A percentile compares a stretch with the other conserved stretches of the same genome.
These are phyloP conservation scores for Penicillium hordei DNA, from an alignment of 2,329 filamentous ascomycete species.

Conservation along the genomic window DNA sequence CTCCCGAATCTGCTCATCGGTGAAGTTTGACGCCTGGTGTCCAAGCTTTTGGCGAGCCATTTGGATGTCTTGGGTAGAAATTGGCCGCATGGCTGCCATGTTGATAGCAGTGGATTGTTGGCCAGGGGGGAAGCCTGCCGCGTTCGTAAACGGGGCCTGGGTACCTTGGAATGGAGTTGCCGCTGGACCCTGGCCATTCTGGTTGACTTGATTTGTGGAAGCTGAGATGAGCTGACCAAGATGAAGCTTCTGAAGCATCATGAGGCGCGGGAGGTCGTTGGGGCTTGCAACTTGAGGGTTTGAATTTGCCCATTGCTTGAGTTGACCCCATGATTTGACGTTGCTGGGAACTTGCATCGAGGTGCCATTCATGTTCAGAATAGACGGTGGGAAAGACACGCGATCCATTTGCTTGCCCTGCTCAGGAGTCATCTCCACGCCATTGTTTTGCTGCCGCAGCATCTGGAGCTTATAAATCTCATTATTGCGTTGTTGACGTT, in stretches of 20 bases:
- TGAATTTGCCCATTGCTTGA: conserved; percentile 54
- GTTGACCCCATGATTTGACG: conserved; percentile 56
- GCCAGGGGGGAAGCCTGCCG: conserved; percentile 29
- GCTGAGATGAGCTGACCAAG: conserved; percentile 45
- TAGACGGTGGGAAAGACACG: conserved; percentile 37
- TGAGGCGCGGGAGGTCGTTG: conserved; percentile 43
- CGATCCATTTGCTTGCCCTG: conserved; percentile 47
- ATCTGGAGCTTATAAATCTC: conserved; percentile 35
- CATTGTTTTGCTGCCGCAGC: conserved; percentile 34
- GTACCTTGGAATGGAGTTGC: conserved; percentile 28
- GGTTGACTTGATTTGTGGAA: conserved; percentile 30
- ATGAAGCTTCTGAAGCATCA: conserved; percentile 45
- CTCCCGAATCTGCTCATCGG: conserved; percentile 46
- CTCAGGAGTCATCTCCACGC: conserved; percentile 41
- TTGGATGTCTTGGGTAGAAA: conserved; percentile 39
- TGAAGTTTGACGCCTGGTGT: conserved; percentile 33
- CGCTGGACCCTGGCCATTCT: conserved; percentile 25
- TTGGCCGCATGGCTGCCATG: conserved; percentile 34
- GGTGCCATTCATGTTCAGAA: conserved; percentile 32
- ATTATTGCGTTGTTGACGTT: conserved; percentile 36
- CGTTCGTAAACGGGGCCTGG: conserved; percentile 31
- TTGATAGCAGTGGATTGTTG: conserved; percentile 31
- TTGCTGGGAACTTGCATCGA: conserved; percentile 48
- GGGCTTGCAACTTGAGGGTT: conserved; percentile 48
- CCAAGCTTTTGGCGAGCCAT: conserved; percentile 39